Percentiles rank a stretch among this genome's conserved stretches.
Conservation (phyloP, 306 rosid genomes). For the Vicia sativa region DNA sequence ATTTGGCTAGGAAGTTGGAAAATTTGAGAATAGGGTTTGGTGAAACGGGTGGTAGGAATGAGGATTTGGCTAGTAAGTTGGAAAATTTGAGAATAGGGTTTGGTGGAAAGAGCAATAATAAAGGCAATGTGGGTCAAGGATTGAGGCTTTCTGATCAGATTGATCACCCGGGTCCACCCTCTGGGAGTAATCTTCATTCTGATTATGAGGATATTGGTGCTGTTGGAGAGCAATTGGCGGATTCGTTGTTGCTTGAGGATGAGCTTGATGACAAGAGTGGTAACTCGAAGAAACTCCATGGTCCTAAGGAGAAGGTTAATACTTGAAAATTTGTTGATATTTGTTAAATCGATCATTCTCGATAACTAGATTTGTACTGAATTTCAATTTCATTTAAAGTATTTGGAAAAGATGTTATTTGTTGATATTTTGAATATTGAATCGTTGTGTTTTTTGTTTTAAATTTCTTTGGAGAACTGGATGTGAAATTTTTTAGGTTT, state of each 20-base stretch:
- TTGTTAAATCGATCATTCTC: neutral
- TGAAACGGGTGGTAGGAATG: slow-evolving; percentile 41
- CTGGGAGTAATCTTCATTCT: slow-evolving; percentile 56
- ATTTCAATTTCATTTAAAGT: neutral
- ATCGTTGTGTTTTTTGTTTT: neutral
- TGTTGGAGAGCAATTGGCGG: slow-evolving; percentile 60
- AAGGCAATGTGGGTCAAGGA: slow-evolving; percentile 42
- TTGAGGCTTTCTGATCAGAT: slow-evolving; percentile 56
- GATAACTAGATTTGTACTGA: neutral
- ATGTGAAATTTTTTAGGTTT: neutral
- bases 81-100: slow-evolving; percentile 40
- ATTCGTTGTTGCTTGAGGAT: slow-evolving; percentile 66
- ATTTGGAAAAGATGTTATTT: neutral
- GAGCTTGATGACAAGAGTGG: slow-evolving; percentile 59
- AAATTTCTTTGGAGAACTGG: slow-evolving; percentile 9
- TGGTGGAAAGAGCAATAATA: slow-evolving; percentile 38
- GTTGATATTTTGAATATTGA: neutral
- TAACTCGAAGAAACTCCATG: slow-evolving; percentile 49
- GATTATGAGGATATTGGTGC: slow-evolving; percentile 49
- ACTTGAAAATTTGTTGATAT: slow-evolving; percentile 20
- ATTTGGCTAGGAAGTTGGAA: slow-evolving; percentile 7
- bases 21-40: slow-evolving; percentile 39
- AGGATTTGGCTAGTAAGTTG: neutral
- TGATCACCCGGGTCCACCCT: slow-evolving; percentile 63
- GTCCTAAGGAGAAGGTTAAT: slow-evolving; percentile 66